Evolutionary conservation across 2,329 filamentous ascomycete genomes (phyloP).

Genomic region (Chaetomiaceae sp.): DNA sequence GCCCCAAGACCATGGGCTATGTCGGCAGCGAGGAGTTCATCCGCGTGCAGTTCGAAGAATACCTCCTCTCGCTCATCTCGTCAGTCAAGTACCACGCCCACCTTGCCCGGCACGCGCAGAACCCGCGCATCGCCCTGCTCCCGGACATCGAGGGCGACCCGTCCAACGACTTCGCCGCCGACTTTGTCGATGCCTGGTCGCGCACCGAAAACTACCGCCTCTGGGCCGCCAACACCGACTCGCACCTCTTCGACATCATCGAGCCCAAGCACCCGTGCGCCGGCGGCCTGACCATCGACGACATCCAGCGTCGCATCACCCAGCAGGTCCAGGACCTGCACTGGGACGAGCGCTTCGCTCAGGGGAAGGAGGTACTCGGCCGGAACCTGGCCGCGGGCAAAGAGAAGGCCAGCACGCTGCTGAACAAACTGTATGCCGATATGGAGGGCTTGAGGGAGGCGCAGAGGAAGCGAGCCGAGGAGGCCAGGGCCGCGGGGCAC

Average conservation of each 20-base stretch:
- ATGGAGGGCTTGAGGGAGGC: constrained; percentile 77
- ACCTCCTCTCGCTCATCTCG: constrained; percentile 81
- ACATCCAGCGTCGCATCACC: constrained; percentile 82
- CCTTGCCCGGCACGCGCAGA: constrained; percentile 46
- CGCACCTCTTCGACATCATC: constrained; percentile 88
- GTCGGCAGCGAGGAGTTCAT: constrained; percentile 97
- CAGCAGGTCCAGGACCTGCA: constrained; percentile 93
- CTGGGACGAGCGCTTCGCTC: constrained; percentile 81
- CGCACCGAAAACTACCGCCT: constrained; percentile 87
- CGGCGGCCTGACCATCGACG: constrained; percentile 86
- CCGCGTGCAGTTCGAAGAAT: constrained; percentile 93
- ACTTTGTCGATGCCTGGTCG: constrained; percentile 86
- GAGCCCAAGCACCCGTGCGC: constrained; percentile 91
- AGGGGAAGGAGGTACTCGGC: constrained; percentile 79
- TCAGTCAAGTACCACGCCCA: constrained; percentile 85
- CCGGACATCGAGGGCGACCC: constrained; percentile 76
- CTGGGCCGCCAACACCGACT: constrained; percentile 75
- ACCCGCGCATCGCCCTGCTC: constrained; percentile 57
- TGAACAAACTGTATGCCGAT: constrained; percentile 85
- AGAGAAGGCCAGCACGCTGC: constrained; percentile 80
- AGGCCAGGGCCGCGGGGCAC: constrained; percentile 36
- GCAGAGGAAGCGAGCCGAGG: constrained; percentile 59
- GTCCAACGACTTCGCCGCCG: constrained; percentile 71
- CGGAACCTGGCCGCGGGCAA: constrained; percentile 83
- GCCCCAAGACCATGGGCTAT: constrained; percentile 93